A percentile compares a stretch with the other conserved stretches of the same genome.
Conservation (phyloP, 2,329 filamentous ascomycete genomes). For the Coniochaeta sp. region DNA sequence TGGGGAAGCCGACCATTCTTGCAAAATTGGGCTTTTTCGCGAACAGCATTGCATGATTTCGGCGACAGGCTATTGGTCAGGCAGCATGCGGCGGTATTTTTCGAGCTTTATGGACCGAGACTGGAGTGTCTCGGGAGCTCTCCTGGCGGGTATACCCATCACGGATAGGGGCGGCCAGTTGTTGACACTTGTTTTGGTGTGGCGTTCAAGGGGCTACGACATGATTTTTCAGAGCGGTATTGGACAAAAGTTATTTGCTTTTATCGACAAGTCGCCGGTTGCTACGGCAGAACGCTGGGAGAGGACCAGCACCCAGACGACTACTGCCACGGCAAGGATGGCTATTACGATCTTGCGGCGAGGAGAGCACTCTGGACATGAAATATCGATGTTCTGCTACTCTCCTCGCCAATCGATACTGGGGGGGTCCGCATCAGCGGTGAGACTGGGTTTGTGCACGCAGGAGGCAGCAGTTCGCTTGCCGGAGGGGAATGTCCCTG, state of each 20-base stretch:
- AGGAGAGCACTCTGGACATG: background rate
- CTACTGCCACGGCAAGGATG: background rate
- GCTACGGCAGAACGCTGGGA: background rate
- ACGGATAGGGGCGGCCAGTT: background rate
- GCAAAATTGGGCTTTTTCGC: background rate
- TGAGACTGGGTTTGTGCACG: background rate
- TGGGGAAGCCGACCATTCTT: background rate
- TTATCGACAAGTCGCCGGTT: background rate
- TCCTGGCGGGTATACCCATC: background rate
- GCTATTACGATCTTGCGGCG: background rate
- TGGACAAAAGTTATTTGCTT: background rate
- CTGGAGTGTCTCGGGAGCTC: background rate
- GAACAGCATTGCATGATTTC: background rate
- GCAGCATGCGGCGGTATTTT: background rate
- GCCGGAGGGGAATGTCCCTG: background rate
- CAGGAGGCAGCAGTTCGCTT: background rate
- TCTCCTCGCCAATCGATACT: too few relatives aligned
- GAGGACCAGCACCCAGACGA: background rate
- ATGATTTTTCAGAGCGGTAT: background rate
- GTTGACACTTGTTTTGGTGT: too few relatives aligned
- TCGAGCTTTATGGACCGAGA: background rate
- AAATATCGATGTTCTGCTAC: too few relatives aligned
- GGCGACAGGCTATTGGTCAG: background rate
- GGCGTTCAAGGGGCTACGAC: background rate
- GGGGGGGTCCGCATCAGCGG: background rate